Base-by-base conservation (phyloP, 2,329 filamentous ascomycete genomes). In the Phaeosphaeria sp. region DNA sequence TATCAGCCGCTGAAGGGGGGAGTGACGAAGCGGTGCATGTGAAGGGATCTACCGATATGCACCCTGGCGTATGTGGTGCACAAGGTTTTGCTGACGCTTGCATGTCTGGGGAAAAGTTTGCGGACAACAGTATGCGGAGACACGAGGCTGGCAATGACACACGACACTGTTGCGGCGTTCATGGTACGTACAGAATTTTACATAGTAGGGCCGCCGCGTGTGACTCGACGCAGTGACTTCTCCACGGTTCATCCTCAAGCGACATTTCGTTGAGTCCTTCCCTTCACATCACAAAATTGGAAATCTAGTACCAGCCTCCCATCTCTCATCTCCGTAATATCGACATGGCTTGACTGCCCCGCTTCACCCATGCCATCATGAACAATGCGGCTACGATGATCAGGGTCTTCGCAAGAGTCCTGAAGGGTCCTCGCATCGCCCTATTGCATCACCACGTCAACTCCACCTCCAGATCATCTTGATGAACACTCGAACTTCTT, bases 21-120 rank as follows among this genome's bases (percentile, higher is more conserved):
- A 39, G 11, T n/a, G 30, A 18, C 18, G 20, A 49, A 17, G 44
- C 13, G 21, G 2, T 43, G 40, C 50, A 52, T 52, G 50, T 46
- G 50, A 52, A 52, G 13, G 21, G 45, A 36, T 6, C 30, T 36
- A 36, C 30, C 30, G 30, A 36, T 36, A 36, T 36, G 30, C 30
- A 36, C 30, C 30, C 30, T 36, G 30, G 30, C 30, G 30, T 44
- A 46, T 18, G 40, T 30, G n/a, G 40, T 39, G 50, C 50, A 25
- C 30, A 49, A 33, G n/a, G n/a, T 49, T 33, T 49, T 27, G 11
- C 30, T 36, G 30, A 13, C 45, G 21, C 21, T 48, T 33, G 21
- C 49, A 49, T 24, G 24, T 49, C 52, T 51, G 52, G 56, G 56
- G 49, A 36, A 40, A 52, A 48, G 47, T 13, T 13, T 13, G 30